Conservation (phyloP, 1,284 basidiomycete species). For the Ceratobasidium papillatum region DNA sequence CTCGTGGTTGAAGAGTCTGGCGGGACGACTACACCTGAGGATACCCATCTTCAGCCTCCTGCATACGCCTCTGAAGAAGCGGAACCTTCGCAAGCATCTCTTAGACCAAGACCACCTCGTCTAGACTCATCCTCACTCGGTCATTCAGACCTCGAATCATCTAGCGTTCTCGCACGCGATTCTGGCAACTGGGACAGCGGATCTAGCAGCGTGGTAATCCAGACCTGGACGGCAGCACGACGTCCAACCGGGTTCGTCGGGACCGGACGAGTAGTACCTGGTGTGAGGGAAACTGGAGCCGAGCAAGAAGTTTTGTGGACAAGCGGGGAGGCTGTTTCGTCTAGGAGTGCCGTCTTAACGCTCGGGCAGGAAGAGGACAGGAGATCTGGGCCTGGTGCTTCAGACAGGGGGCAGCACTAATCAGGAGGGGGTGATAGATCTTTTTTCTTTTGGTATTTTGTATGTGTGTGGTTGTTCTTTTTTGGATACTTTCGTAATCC, state of each 20-base stretch:
- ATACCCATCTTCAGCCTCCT: neutral
- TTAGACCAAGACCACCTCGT: neutral
- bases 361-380: neutral
- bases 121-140: neutral
- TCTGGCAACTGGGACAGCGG: slow-evolving; percentile 24
- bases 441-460: neutral
- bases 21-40: neutral
- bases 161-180: slow-evolving; percentile 17
- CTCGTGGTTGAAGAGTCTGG: slow-evolving; percentile 16
- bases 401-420: too few species aligned
- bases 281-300: neutral
- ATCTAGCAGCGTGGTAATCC: slow-evolving; percentile 12
- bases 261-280: slow-evolving; percentile 1
- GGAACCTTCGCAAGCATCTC: neutral
- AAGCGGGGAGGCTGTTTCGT: neutral
- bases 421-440: neutral
- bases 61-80: neutral
- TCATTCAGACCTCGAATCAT: neutral
- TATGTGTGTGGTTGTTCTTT: neutral
- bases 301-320: neutral
- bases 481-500: neutral
- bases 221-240: slow-evolving; percentile 26
- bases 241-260: slow-evolving; percentile 36
- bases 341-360: neutral
- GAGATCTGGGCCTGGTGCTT: neutral